Base-by-base conservation (phyloP, 2,329 filamentous ascomycete species). In the Pestalotiopsis fici region DNA sequence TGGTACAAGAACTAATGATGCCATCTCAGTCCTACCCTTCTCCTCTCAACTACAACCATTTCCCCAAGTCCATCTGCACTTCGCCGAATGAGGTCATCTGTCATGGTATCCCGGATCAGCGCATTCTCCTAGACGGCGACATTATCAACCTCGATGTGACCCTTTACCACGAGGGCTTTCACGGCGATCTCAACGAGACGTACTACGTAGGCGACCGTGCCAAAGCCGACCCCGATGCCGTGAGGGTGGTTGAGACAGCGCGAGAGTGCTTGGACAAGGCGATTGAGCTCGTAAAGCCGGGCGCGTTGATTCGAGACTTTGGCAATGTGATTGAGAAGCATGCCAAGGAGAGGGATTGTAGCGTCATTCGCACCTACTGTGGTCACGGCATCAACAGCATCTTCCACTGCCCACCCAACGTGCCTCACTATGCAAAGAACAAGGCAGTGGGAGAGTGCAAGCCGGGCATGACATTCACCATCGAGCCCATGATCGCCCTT, bases 391-490 rank as follows among this genome's bases (percentile, higher is more conserved):
- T 98, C 82, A 97, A 97, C 82, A 91, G 90, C 71, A 85, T 97
- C 56, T 99, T 99, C 86, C 96, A 99, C 81, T 93, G 91, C 78
- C 90, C 95, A 31, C 96, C 96, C 1, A 98, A 97, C 77, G 91
- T 99, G 64, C 96, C 96, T 4, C 96, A 99, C 80, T 99, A 99
- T 77, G 95, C 91, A 67, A 98, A 97, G 86, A 99, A 98, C 83
- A 99, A 98, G 88, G 94, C 95, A 0, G 92, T 98, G 1, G 96
- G 96, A 61, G 90, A 93, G 74, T 96, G 95, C 68, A 98, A 98
- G 83, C 91, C 93, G 0, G 96, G 96, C 65, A 98, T 98, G 94
- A 97, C 94, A 71, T 99, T 99, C 76, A 99, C 96, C 0, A 99
- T 99, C 69, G 96, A 99, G 83, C 96, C 96, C 18, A 99, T 99